These are phyloP conservation scores for Ophiostoma novo-ulmi DNA, from an alignment of 2,329 filamentous ascomycete genomes.

Conservation along the genomic window DNA sequence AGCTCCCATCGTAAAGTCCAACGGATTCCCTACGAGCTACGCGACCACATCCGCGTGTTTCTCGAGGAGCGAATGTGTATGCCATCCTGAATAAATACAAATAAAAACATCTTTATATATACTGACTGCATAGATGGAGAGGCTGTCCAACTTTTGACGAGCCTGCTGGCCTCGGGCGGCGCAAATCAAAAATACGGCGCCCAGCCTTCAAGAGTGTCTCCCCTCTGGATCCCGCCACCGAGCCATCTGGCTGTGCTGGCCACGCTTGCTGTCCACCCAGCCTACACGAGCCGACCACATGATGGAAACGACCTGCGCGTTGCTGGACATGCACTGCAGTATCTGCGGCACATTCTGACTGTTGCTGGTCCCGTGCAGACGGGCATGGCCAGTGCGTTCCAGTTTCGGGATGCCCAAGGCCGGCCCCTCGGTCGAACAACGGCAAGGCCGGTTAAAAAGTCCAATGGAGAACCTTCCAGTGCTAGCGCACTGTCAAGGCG, in stretches of 20 bases:
- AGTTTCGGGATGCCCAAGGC: slow-evolving; percentile 44
- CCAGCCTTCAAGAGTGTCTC: slow-evolving; percentile 31
- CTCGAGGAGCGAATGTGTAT: slow-evolving; percentile 63
- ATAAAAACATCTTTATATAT: neutral
- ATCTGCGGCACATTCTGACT: slow-evolving; percentile 62
- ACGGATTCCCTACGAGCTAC: slow-evolving; percentile 58
- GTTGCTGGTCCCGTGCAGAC: slow-evolving; percentile 65
- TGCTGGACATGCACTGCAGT: slow-evolving; percentile 60
- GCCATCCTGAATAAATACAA: slow-evolving; percentile 14
- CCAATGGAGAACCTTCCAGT: neutral
- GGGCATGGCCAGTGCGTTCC: slow-evolving; percentile 66
- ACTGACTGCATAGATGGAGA: slow-evolving; percentile 38
- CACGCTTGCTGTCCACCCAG: slow-evolving; percentile 77
- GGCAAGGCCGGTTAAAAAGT: neutral
- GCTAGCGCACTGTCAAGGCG: neutral
- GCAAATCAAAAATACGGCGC: slow-evolving; percentile 28
- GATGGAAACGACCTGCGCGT: slow-evolving; percentile 57
- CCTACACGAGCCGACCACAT: slow-evolving; percentile 66
- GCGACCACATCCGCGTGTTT: slow-evolving; percentile 63
- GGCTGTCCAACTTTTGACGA: slow-evolving; percentile 60
- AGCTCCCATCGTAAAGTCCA: slow-evolving; percentile 50
- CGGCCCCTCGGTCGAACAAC: neutral
- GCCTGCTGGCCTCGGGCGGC: slow-evolving; percentile 53
- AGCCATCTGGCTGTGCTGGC: slow-evolving; percentile 71
- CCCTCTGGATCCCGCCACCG: slow-evolving; percentile 62